Evolutionary conservation across 352 stramenopile genomes (phyloP), one percentile per base, ranked within the genome.

Genomic region (Phytophthora pistaciae): DNA sequence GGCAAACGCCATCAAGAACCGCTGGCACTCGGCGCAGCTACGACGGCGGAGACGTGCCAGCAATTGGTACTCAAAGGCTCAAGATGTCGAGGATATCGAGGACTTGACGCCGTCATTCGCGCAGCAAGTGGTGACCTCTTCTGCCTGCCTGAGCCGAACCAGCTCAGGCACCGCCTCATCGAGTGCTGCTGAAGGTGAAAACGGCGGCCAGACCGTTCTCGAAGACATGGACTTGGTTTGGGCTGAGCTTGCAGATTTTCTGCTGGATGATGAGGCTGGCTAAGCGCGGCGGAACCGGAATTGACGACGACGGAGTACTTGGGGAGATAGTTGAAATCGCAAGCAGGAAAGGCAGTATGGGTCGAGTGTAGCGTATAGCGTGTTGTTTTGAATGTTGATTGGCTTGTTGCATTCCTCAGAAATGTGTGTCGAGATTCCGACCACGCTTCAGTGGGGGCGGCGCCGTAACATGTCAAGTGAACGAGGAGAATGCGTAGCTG

Each of bases 1-100:
- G 4, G 82, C 87, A 53, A 90, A 88, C 46, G 74, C 78, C 1
- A 71, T 85, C 31, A 90, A 90, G 57, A 88, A 88, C 55, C 80
- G 70, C 7, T 90, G 82, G 79, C 69, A 87, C 18, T 78, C 73
- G 14, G 70, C 60, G 36, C 11, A 42, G 33, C 14, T 42, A 11
- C 33, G 33, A 11, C 33, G 33, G 16, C 33, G 33, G 33, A 42
- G 33, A 42, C 33, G 33, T 42, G 33, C 33, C 8, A 42, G 33
- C 33, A 42, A 42, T 42, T 42, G 8, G 33, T 14, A 14, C 33
- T 11, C 33, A 11, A 42, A 42, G 11, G 33, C 10, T 42, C 33
- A 14, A 42, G 33, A 42, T 42, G 7, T 16, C 33, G 33, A 42
- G 14, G 33, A 42, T 14, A 16, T 42, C 14, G 33, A 16, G 33